Base-by-base conservation (phyloP, 73 alveolate species). In the Stentor roeselii region DNA sequence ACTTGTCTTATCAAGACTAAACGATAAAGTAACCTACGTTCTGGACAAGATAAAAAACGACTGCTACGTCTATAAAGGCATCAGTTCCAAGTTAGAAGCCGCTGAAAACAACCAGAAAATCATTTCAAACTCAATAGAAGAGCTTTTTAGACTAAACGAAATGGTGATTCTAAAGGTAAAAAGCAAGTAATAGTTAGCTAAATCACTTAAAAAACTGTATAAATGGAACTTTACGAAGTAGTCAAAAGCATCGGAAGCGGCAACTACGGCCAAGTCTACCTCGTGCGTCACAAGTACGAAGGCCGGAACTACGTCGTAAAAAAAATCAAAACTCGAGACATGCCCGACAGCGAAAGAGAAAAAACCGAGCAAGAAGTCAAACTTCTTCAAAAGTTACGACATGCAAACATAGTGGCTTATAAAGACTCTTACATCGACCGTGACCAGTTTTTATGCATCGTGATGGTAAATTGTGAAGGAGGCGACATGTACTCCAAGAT, bases 401-500 rank as follows among this genome's bases (percentile, higher is more conserved):
- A 97, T 83, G 95, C 99, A n/a, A 96, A 97, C 84, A 96, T 97
- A 59, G 99, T 97, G 21, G 98, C 99, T 14, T 96, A 95, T 89
- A 97, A 97, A 86, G 99, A 97, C 85, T 93, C 99, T 2, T 97
- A 90, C 86, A 92, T 96, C 40, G 99, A 96, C 86, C 88, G 96
- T 75, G 99, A 97, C 61, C 84, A 92, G 59, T 95, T 94, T 78
- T 89, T 95, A 21, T 96, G 97, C 85, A 96, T 97, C 30, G 99
- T 97, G 75, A 97, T 97, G 99, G 94, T 93, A 21, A 96, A 95
- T 86, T 96, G 99, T 84, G 99, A 97, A 86, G 98, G 99, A 78
- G 99, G 99, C 4, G 99, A 97, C 82, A 96, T 97, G 89, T 95
- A 95, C 83, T 84, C 97, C 42, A 96, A 93, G 90, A 97, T 97